These are phyloP conservation scores for Metschnikowia baotianmanensis DNA, from an alignment of 805 yeast species.

Conservation along the genomic window DNA sequence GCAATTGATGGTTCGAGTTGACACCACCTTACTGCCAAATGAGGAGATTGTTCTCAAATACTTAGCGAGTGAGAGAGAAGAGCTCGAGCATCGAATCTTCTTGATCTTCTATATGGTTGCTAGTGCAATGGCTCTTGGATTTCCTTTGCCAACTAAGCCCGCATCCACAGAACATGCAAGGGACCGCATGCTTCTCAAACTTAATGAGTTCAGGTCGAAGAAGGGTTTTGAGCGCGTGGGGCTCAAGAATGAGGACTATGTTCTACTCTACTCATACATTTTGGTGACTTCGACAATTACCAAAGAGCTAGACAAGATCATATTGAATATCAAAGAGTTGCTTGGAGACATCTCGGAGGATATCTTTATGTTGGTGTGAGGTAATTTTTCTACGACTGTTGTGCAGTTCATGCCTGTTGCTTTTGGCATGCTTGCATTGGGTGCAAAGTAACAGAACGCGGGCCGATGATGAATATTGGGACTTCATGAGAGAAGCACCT, in stretches of 20 bases:
- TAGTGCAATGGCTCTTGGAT: slow-evolving; percentile 69
- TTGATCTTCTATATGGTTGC: slow-evolving; percentile 76
- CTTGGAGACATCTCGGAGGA: slow-evolving; percentile 69
- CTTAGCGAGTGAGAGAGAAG: slow-evolving; percentile 58
- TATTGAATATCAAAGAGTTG: slow-evolving; percentile 52
- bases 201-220: slow-evolving; percentile 52
- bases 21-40: slow-evolving; percentile 48
- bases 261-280: slow-evolving; percentile 70
- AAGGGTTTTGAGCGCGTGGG: slow-evolving; percentile 22
- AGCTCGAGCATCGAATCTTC: slow-evolving; percentile 69
- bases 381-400: not conserved
- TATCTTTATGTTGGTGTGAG: slow-evolving; percentile 45
- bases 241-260: slow-evolving; percentile 68
- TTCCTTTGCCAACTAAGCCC: slow-evolving; percentile 74
- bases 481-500: no score
- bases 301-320: slow-evolving; percentile 59
- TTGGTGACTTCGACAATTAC: slow-evolving; percentile 68
- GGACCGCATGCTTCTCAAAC: slow-evolving; percentile 62
- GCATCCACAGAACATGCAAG: slow-evolving; percentile 76
- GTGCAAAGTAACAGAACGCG: no score
- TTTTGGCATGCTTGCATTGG: slow-evolving; percentile 1
- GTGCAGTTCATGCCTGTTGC: no score
- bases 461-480: no score
- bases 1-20: slow-evolving; percentile 63
- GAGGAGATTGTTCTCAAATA: slow-evolving; percentile 57